Evolutionary conservation across 495 filamentous ascomycete species (phyloP).

Genomic region (Darksidea phi): DNA sequence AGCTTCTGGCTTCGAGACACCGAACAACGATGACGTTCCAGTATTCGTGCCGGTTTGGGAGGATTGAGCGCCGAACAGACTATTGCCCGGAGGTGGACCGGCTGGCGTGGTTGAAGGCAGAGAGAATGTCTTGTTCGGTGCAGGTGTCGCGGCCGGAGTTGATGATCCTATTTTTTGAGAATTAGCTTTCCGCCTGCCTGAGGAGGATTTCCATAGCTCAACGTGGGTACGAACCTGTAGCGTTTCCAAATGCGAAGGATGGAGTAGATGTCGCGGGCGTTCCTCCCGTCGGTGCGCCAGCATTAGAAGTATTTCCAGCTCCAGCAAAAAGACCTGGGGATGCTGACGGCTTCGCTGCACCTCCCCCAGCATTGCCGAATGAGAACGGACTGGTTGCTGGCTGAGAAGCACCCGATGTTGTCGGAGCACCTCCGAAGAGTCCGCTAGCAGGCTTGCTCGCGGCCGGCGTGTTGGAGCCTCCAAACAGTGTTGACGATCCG

Average conservation of each 20-base stretch:
- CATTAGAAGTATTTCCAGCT: neutral
- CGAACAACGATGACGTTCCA: neutral
- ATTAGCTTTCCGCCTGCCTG: conserved; percentile 6
- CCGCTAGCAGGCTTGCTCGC: conserved; percentile 9
- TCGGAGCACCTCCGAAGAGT: conserved; percentile 14
- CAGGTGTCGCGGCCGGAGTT: conserved; percentile 38
- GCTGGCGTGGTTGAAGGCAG: conserved; percentile 63
- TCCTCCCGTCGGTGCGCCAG: neutral
- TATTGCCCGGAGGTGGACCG: conserved; percentile 54
- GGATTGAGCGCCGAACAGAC: conserved; percentile 33
- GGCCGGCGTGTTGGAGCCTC: conserved; percentile 21
- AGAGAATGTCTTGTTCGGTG: conserved; percentile 48
- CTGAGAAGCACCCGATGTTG: conserved; percentile 15
- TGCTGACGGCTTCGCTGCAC: neutral
- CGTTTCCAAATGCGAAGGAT: conserved; percentile 4
- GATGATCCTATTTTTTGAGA: conserved; percentile 13
- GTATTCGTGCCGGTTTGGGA: conserved; percentile 29
- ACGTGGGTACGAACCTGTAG: neutral
- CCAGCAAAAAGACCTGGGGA: neutral
- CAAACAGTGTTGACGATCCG: conserved; percentile 8
- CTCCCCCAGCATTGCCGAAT: neutral
- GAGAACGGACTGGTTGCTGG: conserved; percentile 1
- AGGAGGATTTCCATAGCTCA: neutral
- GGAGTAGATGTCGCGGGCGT: conserved; percentile 14
- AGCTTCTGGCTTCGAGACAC: conserved; percentile 5